Evolutionary conservation across 164 flowering plant genomes (phyloP).

Genomic region (Tetracentron sinense): DNA sequence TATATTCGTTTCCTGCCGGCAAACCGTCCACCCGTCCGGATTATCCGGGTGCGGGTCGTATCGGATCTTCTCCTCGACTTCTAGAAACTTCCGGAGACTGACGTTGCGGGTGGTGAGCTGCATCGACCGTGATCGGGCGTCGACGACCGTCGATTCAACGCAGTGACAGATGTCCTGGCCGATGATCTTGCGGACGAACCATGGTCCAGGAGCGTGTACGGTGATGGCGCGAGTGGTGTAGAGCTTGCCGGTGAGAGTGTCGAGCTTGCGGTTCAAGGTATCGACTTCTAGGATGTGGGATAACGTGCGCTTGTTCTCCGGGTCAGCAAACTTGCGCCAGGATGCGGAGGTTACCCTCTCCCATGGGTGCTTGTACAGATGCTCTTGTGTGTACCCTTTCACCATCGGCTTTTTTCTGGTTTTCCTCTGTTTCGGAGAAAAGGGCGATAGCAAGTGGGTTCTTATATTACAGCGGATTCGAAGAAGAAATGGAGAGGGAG

Average conservation of each 20-base stretch:
- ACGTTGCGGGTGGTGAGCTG: slow-evolving; percentile 69
- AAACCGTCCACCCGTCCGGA: slow-evolving; percentile 75
- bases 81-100: slow-evolving; percentile 71
- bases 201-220: slow-evolving; percentile 90
- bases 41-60: slow-evolving; percentile 89
- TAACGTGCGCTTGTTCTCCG: slow-evolving; percentile 68
- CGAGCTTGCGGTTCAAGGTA: slow-evolving; percentile 69
- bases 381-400: slow-evolving; percentile 80
- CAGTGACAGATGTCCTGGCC: slow-evolving; percentile 95
- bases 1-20: slow-evolving; percentile 81
- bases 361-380: slow-evolving; percentile 94
- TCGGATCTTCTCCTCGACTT: slow-evolving; percentile 79
- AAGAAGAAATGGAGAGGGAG: too few relatives aligned
- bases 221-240: slow-evolving; percentile 84
- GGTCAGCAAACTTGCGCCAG: slow-evolving; percentile 94
- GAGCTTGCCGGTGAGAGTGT: slow-evolving; percentile 60
- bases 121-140: slow-evolving; percentile 64
- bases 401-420: slow-evolving; percentile 43
- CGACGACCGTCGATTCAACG: slow-evolving; percentile 83
- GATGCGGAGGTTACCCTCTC: slow-evolving; percentile 88
- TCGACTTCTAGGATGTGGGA: slow-evolving; percentile 89
- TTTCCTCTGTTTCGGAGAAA: not conserved
- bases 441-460: not conserved
- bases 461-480: too few relatives aligned
- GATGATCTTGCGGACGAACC: slow-evolving; percentile 71